Base-by-base conservation (phyloP, 352 stramenopile species). In the Phytophthora citrophthora region DNA sequence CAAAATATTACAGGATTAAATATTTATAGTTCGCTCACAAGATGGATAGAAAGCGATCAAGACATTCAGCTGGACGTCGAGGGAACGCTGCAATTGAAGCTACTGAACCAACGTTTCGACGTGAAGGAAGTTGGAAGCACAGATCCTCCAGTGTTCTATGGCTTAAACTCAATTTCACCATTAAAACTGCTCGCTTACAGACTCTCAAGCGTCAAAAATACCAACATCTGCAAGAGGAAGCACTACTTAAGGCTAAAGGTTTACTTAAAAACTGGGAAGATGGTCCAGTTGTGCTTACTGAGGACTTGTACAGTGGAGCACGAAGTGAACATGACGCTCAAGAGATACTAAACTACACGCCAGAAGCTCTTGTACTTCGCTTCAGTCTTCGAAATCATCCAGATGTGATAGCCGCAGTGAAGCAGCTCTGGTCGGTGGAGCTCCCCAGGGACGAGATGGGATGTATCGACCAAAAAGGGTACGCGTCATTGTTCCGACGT, bases 161-260 rank as follows among this genome's bases (percentile, higher is more conserved):
- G 83, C 70, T 92, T 46, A 88, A 90, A 44, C 81, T 90, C 67
- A 90, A 90, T 50, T 88, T 90, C 53, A 88, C 79, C 9, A 78
- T 90, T 65, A 86, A 92, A 64, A 49, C 81, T 1, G 81, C 81
- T 49, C 73, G 76, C 0, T 49, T 92, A 20, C 83, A 89, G 59
- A 65, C 76, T 2, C 70, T 87, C 50, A 90, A 92, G 72, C 49
- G 74, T 15, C 76, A 90, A 32, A 90, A 92, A 70, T 90, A 90
- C 52, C 81, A 90, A 43, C 77, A 92, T 54, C 9, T 90, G 16
- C 83, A 92, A 54, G 83, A 90, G 27, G 77, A 92, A 39, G 77
- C 81, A 6, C 36, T 92, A 40, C 68, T 90, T 2, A 79, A 79
- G 6, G 83, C 79, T 20, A 70, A 78, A 16, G 83, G 77, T 0